Conservation (phyloP, 306 rosid genomes). For the Datisca glomerata region DNA sequence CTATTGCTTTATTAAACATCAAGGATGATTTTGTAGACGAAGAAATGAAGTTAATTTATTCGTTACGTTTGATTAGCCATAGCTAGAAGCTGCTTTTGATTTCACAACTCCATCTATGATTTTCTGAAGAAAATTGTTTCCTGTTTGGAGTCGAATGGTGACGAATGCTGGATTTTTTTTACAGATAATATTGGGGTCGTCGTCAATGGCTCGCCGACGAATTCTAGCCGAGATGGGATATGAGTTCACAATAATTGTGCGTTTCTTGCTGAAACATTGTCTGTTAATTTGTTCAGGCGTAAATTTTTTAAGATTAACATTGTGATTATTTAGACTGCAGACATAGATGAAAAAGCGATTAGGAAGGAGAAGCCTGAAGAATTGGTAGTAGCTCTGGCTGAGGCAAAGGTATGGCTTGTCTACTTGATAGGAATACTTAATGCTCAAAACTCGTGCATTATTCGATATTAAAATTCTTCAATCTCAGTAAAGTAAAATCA, state of each 20-base stretch:
- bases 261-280: conserved; percentile 1
- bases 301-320: conserved; percentile 10
- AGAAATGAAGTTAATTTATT: too few relatives aligned
- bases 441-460: too few relatives aligned
- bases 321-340: conserved; percentile 48
- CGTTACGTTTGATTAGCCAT: neutral
- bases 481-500: too few relatives aligned
- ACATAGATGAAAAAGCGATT: conserved; percentile 69
- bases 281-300: conserved; percentile 7
- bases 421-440: conserved; percentile 2
- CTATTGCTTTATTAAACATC: too few relatives aligned
- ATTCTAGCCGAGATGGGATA: conserved; percentile 84
- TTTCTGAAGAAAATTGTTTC: too few relatives aligned
- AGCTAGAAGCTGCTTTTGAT: neutral
- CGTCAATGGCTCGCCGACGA: conserved; percentile 69
- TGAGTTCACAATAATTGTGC: conserved; percentile 60
- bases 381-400: conserved; percentile 68
- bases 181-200: conserved; percentile 81
- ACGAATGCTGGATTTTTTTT: neutral
- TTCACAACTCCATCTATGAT: neutral
- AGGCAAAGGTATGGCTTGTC: conserved; percentile 56
- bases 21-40: too few relatives aligned
- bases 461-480: too few relatives aligned
- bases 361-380: conserved; percentile 75
- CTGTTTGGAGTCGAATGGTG: neutral